Percentiles rank a stretch among this genome's conserved stretches.
phyloP scores from a whole-genome alignment of 2,329 filamentous ascomycete genomes.

The Rhytidhysteron rufulum region DNA sequence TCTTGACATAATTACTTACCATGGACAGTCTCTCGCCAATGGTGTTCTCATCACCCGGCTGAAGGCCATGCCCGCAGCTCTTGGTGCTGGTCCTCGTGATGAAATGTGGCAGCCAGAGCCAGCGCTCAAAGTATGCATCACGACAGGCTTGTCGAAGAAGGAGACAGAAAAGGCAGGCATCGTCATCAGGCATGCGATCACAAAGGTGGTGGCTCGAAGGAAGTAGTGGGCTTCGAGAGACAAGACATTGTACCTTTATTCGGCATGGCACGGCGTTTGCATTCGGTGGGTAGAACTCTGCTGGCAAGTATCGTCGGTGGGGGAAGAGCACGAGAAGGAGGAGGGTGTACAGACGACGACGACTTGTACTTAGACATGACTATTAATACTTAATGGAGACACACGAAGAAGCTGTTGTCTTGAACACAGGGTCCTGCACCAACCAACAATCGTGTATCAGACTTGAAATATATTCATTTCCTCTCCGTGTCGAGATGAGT shows the following conservation, averaged over 20 bases:
- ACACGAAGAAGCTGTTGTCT: too few relatives aligned
- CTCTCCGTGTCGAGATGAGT: too few relatives aligned
- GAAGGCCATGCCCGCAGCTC: conserved; percentile 64
- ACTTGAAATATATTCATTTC: too few relatives aligned
- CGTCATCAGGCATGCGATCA: conserved; percentile 85
- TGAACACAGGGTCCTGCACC: too few relatives aligned
- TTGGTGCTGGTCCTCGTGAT: conserved; percentile 64
- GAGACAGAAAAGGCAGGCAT: conserved; percentile 93
- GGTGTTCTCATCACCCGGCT: conserved; percentile 84
- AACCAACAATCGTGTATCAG: too few relatives aligned
- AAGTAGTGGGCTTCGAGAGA: conserved; percentile 22
- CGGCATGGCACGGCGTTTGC: background rate
- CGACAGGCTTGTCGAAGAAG: conserved; percentile 82
- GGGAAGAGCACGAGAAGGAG: too few relatives aligned
- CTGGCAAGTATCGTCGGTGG: too few relatives aligned
- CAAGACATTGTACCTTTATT: background rate
- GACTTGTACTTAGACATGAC: background rate
- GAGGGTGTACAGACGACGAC: too few relatives aligned
- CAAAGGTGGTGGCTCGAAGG: conserved; percentile 72
- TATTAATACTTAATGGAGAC: conserved; percentile 3
- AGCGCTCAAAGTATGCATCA: conserved; percentile 87
- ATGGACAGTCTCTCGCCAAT: conserved; percentile 69
- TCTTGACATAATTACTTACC: conserved; percentile 12
- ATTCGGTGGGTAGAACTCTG: too few relatives aligned
- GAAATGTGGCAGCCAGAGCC: conserved; percentile 66